Percentiles rank a stretch among this genome's conserved stretches.
Conservation (phyloP, 768 basidiomycete genomes). For the Dioszegia aurantiaca region DNA sequence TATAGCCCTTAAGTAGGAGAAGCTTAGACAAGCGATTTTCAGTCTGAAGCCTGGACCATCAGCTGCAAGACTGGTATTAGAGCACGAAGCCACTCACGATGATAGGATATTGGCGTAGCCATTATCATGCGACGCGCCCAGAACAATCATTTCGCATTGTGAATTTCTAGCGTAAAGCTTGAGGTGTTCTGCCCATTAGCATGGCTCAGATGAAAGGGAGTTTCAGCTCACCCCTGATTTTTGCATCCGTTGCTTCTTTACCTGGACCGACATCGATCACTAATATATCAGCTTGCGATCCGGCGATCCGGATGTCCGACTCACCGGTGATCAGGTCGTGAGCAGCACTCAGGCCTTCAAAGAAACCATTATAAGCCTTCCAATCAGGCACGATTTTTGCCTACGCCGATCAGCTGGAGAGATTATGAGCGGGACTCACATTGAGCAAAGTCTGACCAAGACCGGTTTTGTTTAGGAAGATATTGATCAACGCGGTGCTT, state of each 20-base stretch:
- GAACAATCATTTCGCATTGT: constrained; percentile 40
- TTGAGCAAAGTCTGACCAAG: constrained; percentile 35
- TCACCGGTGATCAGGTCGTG: constrained; percentile 41
- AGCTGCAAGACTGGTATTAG: neutral
- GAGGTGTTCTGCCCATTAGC: constrained; percentile 25
- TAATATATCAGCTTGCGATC: constrained; percentile 7
- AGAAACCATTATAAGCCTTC: constrained; percentile 35
- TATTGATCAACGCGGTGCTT: constrained; percentile 32
- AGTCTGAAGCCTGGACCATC: constrained; percentile 25
- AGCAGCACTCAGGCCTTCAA: constrained; percentile 36
- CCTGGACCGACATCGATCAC: constrained; percentile 44
- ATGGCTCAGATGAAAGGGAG: neutral
- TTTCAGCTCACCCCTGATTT: constrained; percentile 39
- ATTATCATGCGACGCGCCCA: constrained; percentile 39
- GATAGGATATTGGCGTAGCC: constrained; percentile 40
- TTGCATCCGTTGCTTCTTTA: constrained; percentile 40
- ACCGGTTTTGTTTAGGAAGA: constrained; percentile 42
- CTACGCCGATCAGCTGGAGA: constrained; percentile 14
- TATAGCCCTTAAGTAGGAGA: constrained; percentile 35
- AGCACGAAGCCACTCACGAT: constrained; percentile 19
- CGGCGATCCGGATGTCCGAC: constrained; percentile 1
- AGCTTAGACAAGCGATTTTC: constrained; percentile 35
- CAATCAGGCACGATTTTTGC: constrained; percentile 27
- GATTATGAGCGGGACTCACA: constrained; percentile 21
- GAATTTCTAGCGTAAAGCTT: constrained; percentile 29